phyloP scores from a whole-genome alignment of 108 stramenopile species.

The Nannochloropsis oceanica region DNA sequence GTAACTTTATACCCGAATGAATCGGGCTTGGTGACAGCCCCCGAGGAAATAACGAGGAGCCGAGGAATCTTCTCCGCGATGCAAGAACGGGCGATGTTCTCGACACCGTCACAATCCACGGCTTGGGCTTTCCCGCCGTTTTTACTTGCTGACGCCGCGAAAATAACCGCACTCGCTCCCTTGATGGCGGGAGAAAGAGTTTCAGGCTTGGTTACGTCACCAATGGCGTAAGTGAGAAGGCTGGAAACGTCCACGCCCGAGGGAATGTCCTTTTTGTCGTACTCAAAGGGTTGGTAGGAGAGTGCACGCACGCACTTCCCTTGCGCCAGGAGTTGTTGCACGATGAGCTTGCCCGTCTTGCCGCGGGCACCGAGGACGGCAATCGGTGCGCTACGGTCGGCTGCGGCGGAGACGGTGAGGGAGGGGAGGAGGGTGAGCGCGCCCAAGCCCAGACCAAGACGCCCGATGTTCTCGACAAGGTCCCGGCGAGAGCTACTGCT shows the following conservation, averaged over 20 bases:
- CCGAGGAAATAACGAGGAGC: constrained; percentile 24
- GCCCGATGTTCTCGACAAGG: not conserved
- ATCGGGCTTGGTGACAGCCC: constrained; percentile 32
- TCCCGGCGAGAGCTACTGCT: not conserved
- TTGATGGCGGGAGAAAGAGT: constrained; percentile 34
- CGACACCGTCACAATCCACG: constrained; percentile 57
- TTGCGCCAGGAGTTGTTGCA: constrained; percentile 9
- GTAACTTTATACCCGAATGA: constrained; percentile 30
- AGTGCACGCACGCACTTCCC: constrained; percentile 11
- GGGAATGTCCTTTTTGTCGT: not conserved
- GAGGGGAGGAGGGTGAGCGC: not conserved
- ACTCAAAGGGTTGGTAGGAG: not conserved
- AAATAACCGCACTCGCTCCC: constrained; percentile 54
- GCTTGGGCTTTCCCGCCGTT: constrained; percentile 50
- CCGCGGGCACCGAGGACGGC: not conserved
- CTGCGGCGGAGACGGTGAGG: not conserved
- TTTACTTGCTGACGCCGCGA: constrained; percentile 62
- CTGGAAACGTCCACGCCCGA: not conserved
- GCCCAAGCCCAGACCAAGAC: not conserved
- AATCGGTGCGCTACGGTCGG: not conserved
- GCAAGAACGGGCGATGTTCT: constrained; percentile 55
- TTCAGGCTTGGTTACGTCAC: constrained; percentile 48
- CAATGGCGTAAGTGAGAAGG: constrained; percentile 15
- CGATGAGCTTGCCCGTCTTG: constrained; percentile 22
- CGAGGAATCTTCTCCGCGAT: constrained; percentile 51